These are phyloP conservation scores for Linnemannia elongata DNA, from an alignment of 192 early-diverging fungal genomes.

Conservation along the genomic window DNA sequence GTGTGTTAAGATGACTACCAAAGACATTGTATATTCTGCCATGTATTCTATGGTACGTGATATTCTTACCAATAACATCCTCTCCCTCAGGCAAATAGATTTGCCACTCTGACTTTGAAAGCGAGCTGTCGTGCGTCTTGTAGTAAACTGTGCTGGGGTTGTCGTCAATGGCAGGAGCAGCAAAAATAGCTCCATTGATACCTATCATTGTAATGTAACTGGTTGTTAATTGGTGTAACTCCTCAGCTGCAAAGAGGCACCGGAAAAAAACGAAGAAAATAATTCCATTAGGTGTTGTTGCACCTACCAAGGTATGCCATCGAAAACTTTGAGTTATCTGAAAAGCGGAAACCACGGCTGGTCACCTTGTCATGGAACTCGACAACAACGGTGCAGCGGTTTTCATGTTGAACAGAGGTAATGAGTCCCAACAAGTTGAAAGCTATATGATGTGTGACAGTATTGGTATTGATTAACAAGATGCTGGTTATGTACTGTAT, in stretches of 20 bases:
- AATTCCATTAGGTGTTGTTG: neutral
- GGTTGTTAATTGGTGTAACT: neutral
- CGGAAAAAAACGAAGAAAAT: neutral
- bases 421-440: conserved; percentile 92
- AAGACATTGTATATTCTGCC: neutral
- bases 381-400: conserved; percentile 85
- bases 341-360: conserved; percentile 84
- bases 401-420: conserved; percentile 75
- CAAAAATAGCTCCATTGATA: conserved; percentile 82
- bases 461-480: neutral
- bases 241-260: neutral
- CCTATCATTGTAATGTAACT: conserved; percentile 6
- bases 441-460: conserved; percentile 45
- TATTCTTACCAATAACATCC: conserved; percentile 65
- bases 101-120: conserved; percentile 83
- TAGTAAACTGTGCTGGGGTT: conserved; percentile 77
- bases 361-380: conserved; percentile 90
- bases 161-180: conserved; percentile 60
- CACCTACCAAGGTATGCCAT: conserved; percentile 78
- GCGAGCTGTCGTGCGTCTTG: conserved; percentile 79
- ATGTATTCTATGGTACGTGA: neutral
- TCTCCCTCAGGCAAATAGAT: conserved; percentile 76
- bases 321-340: conserved; percentile 81
- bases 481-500: too few relatives aligned
- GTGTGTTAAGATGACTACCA: neutral